Percentiles rank a stretch among this genome's conserved stretches.
Evolutionary conservation across 2,329 filamentous ascomycete species (phyloP).

Genomic region (Drechslera avenae): DNA sequence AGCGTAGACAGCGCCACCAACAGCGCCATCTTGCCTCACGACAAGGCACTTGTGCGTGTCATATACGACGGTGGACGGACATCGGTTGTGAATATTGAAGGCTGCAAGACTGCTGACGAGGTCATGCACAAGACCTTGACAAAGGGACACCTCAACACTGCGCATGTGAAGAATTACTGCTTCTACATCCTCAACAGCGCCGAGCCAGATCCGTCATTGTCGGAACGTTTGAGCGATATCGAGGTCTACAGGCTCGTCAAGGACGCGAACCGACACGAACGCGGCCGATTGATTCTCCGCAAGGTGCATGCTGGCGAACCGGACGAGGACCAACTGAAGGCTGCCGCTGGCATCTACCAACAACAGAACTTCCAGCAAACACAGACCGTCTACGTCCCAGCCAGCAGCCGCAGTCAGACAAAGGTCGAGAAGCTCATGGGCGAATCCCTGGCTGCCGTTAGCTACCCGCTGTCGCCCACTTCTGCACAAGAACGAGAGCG

Average conservation of each 20-base stretch:
- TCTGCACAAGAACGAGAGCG: conserved; percentile 69
- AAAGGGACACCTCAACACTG: conserved; percentile 86
- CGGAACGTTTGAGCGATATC: conserved; percentile 80
- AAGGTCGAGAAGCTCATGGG: conserved; percentile 91
- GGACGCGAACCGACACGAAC: conserved; percentile 80
- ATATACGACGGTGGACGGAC: conserved; percentile 91
- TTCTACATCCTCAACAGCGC: conserved; percentile 91
- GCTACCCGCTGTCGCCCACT: conserved; percentile 84
- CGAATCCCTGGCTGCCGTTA: conserved; percentile 82
- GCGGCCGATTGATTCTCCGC: conserved; percentile 86
- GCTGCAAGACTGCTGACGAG: conserved; percentile 89
- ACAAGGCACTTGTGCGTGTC: conserved; percentile 88
- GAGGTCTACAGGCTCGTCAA: conserved; percentile 92
- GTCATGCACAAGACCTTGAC: conserved; percentile 87
- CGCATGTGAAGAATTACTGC: conserved; percentile 93
- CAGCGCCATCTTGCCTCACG: conserved; percentile 81
- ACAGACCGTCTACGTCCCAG: conserved; percentile 62
- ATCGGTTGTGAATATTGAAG: conserved; percentile 91
- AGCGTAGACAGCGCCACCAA: conserved; percentile 77
- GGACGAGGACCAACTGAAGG: conserved; percentile 81
- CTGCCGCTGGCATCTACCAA: conserved; percentile 85
- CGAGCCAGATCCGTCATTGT: conserved; percentile 80
- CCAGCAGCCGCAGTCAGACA: conserved; percentile 77
- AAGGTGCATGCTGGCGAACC: conserved; percentile 94
- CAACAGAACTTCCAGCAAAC: conserved; percentile 78